phyloP scores from a whole-genome alignment of 2,329 filamentous ascomycete genomes.

The Alternaria brassicicola region DNA sequence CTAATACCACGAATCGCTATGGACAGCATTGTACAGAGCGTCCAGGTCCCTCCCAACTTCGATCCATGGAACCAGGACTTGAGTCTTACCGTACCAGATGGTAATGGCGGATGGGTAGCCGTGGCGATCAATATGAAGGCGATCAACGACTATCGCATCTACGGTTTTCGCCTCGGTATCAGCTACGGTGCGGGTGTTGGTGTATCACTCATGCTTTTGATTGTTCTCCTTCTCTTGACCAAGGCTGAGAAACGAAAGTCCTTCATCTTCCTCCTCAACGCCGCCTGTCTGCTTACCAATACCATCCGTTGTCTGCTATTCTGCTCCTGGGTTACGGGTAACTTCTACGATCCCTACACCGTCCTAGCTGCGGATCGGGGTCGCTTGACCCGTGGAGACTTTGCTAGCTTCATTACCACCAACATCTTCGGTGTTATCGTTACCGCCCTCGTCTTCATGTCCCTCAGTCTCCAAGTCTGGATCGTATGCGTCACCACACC shows the following conservation, averaged over 20 bases:
- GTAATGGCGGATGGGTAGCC: slow-evolving; percentile 26
- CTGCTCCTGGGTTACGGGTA: slow-evolving; percentile 64
- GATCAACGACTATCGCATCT: slow-evolving; percentile 55
- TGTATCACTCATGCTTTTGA: slow-evolving; percentile 67
- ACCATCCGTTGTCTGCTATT: slow-evolving; percentile 65
- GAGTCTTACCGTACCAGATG: slow-evolving; percentile 55
- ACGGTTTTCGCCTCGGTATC: slow-evolving; percentile 60
- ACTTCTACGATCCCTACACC: slow-evolving; percentile 66
- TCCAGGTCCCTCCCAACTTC: slow-evolving; percentile 43
- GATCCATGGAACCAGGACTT: slow-evolving; percentile 61
- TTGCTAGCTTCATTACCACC: slow-evolving; percentile 56
- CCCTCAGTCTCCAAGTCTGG: slow-evolving; percentile 67
- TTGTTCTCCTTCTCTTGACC: slow-evolving; percentile 71
- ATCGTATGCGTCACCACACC: slow-evolving; percentile 64
- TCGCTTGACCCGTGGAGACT: slow-evolving; percentile 53
- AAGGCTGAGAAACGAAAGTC: slow-evolving; percentile 68
- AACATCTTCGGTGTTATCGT: slow-evolving; percentile 60
- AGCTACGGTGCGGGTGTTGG: slow-evolving; percentile 75
- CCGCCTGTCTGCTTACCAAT: slow-evolving; percentile 65
- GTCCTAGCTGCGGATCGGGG: slow-evolving; percentile 62
- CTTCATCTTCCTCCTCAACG: slow-evolving; percentile 69
- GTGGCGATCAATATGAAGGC: slow-evolving; percentile 51
- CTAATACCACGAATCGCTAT: slow-evolving; percentile 11
- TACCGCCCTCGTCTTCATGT: slow-evolving; percentile 61
- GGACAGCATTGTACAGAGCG: slow-evolving; percentile 4